Conservation (phyloP, 2,329 filamentous ascomycete species). For the Pestalotiopsis sp. region DNA sequence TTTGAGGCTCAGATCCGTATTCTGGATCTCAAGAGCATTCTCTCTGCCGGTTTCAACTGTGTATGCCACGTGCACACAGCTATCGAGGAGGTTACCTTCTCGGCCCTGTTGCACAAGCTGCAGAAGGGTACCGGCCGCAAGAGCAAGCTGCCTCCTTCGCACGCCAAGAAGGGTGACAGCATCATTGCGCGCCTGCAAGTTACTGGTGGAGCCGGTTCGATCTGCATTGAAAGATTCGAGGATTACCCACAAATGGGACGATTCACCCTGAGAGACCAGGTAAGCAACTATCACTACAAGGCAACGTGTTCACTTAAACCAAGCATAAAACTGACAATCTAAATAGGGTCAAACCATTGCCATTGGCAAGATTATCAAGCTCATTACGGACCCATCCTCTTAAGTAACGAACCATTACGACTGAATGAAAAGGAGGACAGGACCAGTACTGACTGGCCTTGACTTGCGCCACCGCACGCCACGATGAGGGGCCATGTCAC, state of each 20-base stretch:
- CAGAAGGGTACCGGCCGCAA: conserved; percentile 93
- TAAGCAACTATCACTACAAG: conserved; percentile 42
- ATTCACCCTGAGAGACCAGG: conserved; percentile 88
- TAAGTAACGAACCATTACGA: conserved; percentile 19
- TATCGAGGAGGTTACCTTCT: conserved; percentile 96
- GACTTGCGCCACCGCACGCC: neutral
- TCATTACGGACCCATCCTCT: conserved; percentile 53
- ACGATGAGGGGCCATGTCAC: neutral
- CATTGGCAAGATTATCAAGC: conserved; percentile 98
- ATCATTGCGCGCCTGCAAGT: conserved; percentile 94
- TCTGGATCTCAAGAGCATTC: conserved; percentile 90
- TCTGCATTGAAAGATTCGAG: conserved; percentile 93
- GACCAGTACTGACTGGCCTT: neutral
- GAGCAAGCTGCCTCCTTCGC: conserved; percentile 90
- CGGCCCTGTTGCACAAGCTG: conserved; percentile 84
- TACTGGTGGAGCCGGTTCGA: conserved; percentile 79
- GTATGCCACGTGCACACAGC: conserved; percentile 97
- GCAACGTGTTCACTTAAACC: conserved; percentile 18
- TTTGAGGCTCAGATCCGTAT: conserved; percentile 98
- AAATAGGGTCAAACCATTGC: conserved; percentile 94
- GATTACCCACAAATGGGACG: conserved; percentile 94
- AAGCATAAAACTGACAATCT: conserved; percentile 27
- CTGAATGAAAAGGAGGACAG: neutral
- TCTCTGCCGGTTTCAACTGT: conserved; percentile 95
- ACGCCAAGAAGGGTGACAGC: conserved; percentile 78